Conservation (phyloP, 2,329 filamentous ascomycete species). For the Alternaria arborescens region DNA sequence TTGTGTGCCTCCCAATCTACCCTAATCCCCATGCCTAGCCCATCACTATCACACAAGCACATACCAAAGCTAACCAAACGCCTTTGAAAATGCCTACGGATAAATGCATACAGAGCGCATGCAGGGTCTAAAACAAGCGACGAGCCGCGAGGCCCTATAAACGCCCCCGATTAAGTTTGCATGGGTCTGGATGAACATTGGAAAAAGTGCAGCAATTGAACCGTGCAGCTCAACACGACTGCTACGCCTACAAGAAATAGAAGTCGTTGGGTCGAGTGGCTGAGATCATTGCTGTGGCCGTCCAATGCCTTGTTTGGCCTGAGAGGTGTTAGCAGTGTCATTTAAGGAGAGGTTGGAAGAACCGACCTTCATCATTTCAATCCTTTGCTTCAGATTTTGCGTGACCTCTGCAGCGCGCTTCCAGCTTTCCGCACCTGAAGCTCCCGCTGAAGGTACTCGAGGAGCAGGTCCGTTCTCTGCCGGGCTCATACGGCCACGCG, state of each 20-base stretch:
- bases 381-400: slow-evolving; percentile 94
- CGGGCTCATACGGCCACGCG: slow-evolving; percentile 45
- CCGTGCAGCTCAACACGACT: slow-evolving; percentile 3
- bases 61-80: slow-evolving; percentile 12
- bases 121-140: slow-evolving; percentile 5
- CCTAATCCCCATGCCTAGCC: slow-evolving; percentile 9
- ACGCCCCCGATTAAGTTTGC: slow-evolving; percentile 3
- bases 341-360: slow-evolving; percentile 4
- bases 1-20: slow-evolving; percentile 6
- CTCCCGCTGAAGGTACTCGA: slow-evolving; percentile 38
- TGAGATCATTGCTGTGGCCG: slow-evolving; percentile 27
- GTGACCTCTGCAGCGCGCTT: slow-evolving; percentile 96
- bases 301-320: slow-evolving; percentile 52
- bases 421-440: slow-evolving; percentile 78
- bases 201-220: slow-evolving; percentile 5
- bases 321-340: slow-evolving; percentile 22
- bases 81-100: slow-evolving; percentile 21
- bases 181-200: slow-evolving; percentile 2
- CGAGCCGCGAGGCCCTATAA: slow-evolving; percentile 12
- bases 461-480: slow-evolving; percentile 36
- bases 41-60: slow-evolving; percentile 19
- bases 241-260: neutral
- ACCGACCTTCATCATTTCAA: slow-evolving; percentile 94
- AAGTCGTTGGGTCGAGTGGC: neutral
- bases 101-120: slow-evolving; percentile 18